phyloP scores from a whole-genome alignment of 495 filamentous ascomycete species.

The Neurospora sp. region DNA sequence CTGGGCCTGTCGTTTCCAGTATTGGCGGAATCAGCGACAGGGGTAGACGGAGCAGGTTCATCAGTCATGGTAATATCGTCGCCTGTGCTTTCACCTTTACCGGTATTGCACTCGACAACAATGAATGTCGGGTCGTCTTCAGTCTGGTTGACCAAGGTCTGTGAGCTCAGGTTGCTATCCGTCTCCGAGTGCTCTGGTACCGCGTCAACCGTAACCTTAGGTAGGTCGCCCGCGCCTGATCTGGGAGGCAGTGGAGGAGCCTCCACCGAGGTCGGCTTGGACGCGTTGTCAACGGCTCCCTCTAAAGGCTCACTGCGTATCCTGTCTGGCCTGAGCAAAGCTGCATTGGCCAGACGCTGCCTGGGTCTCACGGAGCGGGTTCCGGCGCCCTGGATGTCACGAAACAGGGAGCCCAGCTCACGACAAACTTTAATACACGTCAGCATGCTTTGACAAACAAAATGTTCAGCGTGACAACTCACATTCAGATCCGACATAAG shows the following conservation, averaged over 20 bases:
- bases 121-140: constrained; percentile 15
- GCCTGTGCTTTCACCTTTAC: not conserved
- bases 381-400: constrained; percentile 52
- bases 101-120: constrained; percentile 1
- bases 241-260: constrained; percentile 22
- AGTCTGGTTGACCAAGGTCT: constrained; percentile 32
- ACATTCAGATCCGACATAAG: constrained; percentile 46
- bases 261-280: not conserved
- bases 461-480: constrained; percentile 21
- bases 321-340: constrained; percentile 29
- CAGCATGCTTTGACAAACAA: not conserved
- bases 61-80: constrained; percentile 13
- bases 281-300: not conserved
- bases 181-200: constrained; percentile 15
- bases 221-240: constrained; percentile 1
- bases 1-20: constrained; percentile 8
- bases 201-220: constrained; percentile 9
- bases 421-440: constrained; percentile 44
- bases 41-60: not conserved
- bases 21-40: not conserved
- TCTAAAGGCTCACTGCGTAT: constrained; percentile 6
- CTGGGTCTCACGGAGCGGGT: constrained; percentile 51
- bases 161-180: constrained; percentile 29
- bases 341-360: constrained; percentile 71
- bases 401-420: constrained; percentile 65